Base-by-base conservation (phyloP, 129 eudicot genomes). In the Centella asiatica region DNA sequence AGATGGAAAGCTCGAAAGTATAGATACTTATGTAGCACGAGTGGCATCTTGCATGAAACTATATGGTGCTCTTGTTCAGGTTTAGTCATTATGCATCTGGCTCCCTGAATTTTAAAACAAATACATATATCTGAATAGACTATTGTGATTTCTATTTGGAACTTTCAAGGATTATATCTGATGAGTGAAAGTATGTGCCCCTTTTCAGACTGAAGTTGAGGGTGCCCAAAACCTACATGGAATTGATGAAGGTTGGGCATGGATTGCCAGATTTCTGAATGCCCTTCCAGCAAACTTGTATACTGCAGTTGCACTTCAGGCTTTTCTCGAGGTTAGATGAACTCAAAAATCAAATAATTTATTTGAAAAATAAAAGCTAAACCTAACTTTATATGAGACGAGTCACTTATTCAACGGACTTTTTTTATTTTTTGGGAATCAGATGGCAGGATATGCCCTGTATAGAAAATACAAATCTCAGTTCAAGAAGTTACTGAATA, bases 31-130 rank as follows among this genome's bases (percentile, higher is more conserved):
- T 69, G 45, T 80, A 24, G 78, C 33, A 64, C 78, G 87, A 26
- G 10, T 87, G 70, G 72, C 60, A 61, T 60, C 61, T 0, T 78
- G 67, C 37, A 87, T 93, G 95, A 93, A 80, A 70, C 72, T 93
- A n/a, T 93, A 93, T 13, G 99, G 95, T 49, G 99, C 99, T 46
- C 48, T 93, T 36, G 76, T 93, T 78, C 99, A 93, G 99, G 99
- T 87, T 73, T 55, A 57, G 58, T 57, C 0, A 56, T 62, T 19
- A 64, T 64, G 52, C 42, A 34, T 57, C n/a, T 20, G 22, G 31
- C 54, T 20, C 19, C 44, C 14, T 32, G n/a, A 19, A 33, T 33
- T 7, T 57, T 2, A 11, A 14, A 5, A 32, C 13, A 15, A 12
- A 42, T n/a, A 42, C 5, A 10, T 4, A 14, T n/a, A 57, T 17